Evolutionary conservation across 2,329 filamentous ascomycete genomes (phyloP).

Genomic region (Fusarium napiforme): DNA sequence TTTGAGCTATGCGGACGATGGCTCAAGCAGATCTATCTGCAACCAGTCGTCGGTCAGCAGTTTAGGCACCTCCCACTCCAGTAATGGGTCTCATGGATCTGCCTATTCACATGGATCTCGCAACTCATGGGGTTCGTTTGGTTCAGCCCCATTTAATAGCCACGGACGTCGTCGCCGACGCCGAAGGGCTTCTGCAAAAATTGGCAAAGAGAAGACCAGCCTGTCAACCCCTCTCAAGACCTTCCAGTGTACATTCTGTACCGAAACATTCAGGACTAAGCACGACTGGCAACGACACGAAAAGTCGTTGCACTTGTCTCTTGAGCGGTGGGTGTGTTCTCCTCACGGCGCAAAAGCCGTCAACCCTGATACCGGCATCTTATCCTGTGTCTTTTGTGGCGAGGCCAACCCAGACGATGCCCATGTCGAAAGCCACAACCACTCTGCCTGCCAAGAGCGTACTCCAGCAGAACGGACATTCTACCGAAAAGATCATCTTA

Average conservation of each 20-base stretch:
- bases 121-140: slow-evolving; percentile 65
- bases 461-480: slow-evolving; percentile 70
- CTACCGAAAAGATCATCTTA: slow-evolving; percentile 74
- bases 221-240: slow-evolving; percentile 62
- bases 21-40: slow-evolving; percentile 66
- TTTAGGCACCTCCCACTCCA: slow-evolving; percentile 70
- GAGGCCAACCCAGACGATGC: slow-evolving; percentile 63
- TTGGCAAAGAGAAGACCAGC: slow-evolving; percentile 49
- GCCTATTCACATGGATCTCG: slow-evolving; percentile 68
- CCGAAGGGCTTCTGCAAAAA: slow-evolving; percentile 54
- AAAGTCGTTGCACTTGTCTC: slow-evolving; percentile 72
- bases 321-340: slow-evolving; percentile 73
- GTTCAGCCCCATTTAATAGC: slow-evolving; percentile 55
- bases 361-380: slow-evolving; percentile 68
- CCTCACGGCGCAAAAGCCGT: slow-evolving; percentile 66
- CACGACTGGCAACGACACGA: slow-evolving; percentile 79
- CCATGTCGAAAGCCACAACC: slow-evolving; percentile 69
- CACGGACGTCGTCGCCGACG: slow-evolving; percentile 63
- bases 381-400: slow-evolving; percentile 70
- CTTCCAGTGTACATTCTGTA: slow-evolving; percentile 76
- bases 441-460: slow-evolving; percentile 74
- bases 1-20: slow-evolving; percentile 69
- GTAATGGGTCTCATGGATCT: slow-evolving; percentile 67
- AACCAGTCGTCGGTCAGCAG: slow-evolving; percentile 70
- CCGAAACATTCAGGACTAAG: slow-evolving; percentile 74